Evolutionary conservation across 768 basidiomycete species (phyloP), one percentile per base, ranked within the genome.

Genomic region (Suillus subaureus): DNA sequence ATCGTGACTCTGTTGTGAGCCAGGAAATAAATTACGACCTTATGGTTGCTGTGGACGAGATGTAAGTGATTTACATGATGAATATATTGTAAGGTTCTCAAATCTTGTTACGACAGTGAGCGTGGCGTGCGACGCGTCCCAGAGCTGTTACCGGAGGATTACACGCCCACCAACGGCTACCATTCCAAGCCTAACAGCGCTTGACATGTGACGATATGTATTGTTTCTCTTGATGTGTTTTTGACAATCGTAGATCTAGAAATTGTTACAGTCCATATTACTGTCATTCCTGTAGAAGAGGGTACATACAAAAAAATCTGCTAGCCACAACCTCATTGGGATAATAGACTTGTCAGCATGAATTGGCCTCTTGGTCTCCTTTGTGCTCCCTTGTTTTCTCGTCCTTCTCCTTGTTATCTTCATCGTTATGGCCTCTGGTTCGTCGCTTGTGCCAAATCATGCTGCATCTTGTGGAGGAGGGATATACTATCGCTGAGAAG

Each of bases 1-100:
- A 91, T 76, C 84, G 87, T 60, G 95, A 99, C 79, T 97, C 95
- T n/a, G 90, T 92, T 61, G 94, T 99, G 23, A 91, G 84, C 61
- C 85, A 93, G 71, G 89, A 92, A 78, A 94, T 99, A 73, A 97
- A 96, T 73, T 97, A 96, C 74, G 97, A 99, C 78, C 84, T 99
- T 33, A 82, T 97, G 74, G 83, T 88, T 54, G 93, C 94, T 2
- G 79, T 97, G 7, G 96, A 99, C 73, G 92, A 94, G 76, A 91
- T 99, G 93, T 97, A 77, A 75, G 94, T 84, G 3, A 64, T 62
- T 55, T 66, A 45, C 16, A 55, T 56, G 49, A 7, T 33, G 18
- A 47, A 16, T 13, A 23, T 35, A 23, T 39, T 28, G 2, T 23
- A 42, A 37, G 13, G 56, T 31, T 33, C 23, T 60, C 49, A 1